Evolutionary conservation across 495 filamentous ascomycete genomes (phyloP).

Genomic region (Penicillium chermesinum): DNA sequence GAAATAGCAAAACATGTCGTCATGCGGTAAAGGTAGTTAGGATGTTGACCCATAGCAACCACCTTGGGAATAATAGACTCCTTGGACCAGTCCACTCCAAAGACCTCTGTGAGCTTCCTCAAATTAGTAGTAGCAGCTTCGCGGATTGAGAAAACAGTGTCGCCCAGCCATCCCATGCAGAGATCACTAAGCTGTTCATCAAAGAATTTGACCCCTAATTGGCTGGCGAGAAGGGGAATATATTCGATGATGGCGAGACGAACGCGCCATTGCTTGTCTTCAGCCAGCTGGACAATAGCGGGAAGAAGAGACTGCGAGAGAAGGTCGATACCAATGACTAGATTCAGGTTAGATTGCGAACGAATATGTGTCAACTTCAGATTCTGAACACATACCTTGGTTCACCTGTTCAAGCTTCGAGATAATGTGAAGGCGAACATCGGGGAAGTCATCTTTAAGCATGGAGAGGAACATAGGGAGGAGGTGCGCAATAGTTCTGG

Average conservation of each 20-base stretch:
- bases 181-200: constrained; percentile 92
- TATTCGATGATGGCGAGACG: constrained; percentile 98
- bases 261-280: constrained; percentile 99
- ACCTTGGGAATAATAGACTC: constrained; percentile 97
- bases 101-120: constrained; percentile 97
- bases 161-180: constrained; percentile 99
- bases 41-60: constrained; percentile 94
- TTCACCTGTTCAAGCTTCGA: constrained; percentile 97
- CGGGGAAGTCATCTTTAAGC: constrained; percentile 98
- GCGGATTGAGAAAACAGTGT: constrained; percentile 96
- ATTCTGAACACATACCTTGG: constrained; percentile 56
- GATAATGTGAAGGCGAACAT: constrained; percentile 96
- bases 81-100: constrained; percentile 97
- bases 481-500: constrained; percentile 88
- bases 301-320: constrained; percentile 94
- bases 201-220: constrained; percentile 96
- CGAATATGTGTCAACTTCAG: background rate
- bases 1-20: constrained; percentile 98
- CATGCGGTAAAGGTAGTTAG: constrained; percentile 99
- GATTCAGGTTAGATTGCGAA: constrained; percentile 7
- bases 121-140: constrained; percentile 96
- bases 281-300: constrained; percentile 95
- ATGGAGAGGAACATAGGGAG: constrained; percentile 99
- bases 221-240: constrained; percentile 91
- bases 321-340: constrained; percentile 95